Base-by-base conservation (phyloP, 495 filamentous ascomycete species). In the Daldinia caldariorum region DNA sequence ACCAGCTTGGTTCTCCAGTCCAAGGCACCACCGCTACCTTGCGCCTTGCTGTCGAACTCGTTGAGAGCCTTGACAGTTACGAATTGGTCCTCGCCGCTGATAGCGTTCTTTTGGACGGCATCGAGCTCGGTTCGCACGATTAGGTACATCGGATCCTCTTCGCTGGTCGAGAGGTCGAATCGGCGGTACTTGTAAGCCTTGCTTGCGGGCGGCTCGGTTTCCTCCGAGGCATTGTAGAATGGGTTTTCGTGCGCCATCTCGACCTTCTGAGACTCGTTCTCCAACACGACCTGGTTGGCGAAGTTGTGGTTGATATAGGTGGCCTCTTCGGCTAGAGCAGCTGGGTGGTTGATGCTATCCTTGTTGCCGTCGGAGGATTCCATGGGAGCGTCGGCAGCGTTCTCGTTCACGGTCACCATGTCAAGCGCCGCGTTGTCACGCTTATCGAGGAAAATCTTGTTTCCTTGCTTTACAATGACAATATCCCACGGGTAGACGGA, bases 301-400 rank as follows among this genome's bases (percentile, higher is more conserved):
- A 99, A 98, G 83, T 97, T 97, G 86, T 98, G 94, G 87, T 98
- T 99, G 89, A 99, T 99, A 83, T 97, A 94, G 31, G 95, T 99
- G 29, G 95, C 95, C 80, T 99, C 95, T 79, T 97, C 89, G 69
- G 94, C 94, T 20, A 99, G 88, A 31, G 95, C 93, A 50, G 84
- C 82, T 13, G 95, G 95, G 65, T 91, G 92, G 85, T 99, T 99
- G 81, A 99, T 93, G 58, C 87, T 81, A 68, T 99, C 95, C 80
- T 97, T 96, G 83, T 94, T 96, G 74, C 93, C 90, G 74, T 99
- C 95, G 37, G 92, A 88, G 16, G 90, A 84, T 78, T 99, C 95
- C 43, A 97, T 83, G 14, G 95, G 95, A 9, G 96, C 94, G 76
- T 99, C 95, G 45, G 91, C 90, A n/a, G 95, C 95, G 79, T 99